Base-by-base conservation (phyloP, 352 stramenopile genomes). In the Blastocystis sp. region DNA sequence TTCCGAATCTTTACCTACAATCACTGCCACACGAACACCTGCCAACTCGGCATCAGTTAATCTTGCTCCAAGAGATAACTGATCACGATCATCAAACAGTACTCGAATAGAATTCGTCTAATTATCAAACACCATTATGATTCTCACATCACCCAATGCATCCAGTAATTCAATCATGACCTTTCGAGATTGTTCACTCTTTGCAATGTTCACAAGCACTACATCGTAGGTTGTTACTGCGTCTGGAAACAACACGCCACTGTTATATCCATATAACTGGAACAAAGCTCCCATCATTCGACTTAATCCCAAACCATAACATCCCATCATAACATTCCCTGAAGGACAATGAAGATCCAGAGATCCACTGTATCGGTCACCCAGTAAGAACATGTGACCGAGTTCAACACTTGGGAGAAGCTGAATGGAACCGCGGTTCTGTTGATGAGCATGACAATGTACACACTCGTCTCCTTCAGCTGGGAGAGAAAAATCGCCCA, bases 31-130 rank as follows among this genome's bases (percentile, higher is more conserved):
- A 35, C 65, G 59, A 37, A 51, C 56, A 1, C 77, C 77, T 51
- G 74, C 74, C 56, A 87, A 46, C 49, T 87, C 77, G 1, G 77
- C 77, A 24, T 87, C 77, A 27, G 27, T 87, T 42, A 87, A 21
- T 42, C 43, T 42, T n/a, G 24, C 43, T 12, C 77, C 77, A 19
- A 74, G 27, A 7, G 56, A 75, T 7, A 73, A 46, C 0, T 46
- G 9, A 21, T 59, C 37, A 19, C 77, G 77, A 32, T 87, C 77
- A 43, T 87, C 77, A 58, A 78, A 87, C 39, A 66, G 16, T 14
- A 87, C 37, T 19, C 57, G 77, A 21, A 87, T 21, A 4, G 65
- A 27, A 32, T 87, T 54, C n/a, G 65, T 87, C 59, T 87, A 74
- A 9, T 11, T 29, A 11, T 63, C 46, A 87, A 35, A 11, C 24